Evolutionary conservation across 441 rosid genomes (phyloP).

Genomic region (Populus tomentosa): DNA sequence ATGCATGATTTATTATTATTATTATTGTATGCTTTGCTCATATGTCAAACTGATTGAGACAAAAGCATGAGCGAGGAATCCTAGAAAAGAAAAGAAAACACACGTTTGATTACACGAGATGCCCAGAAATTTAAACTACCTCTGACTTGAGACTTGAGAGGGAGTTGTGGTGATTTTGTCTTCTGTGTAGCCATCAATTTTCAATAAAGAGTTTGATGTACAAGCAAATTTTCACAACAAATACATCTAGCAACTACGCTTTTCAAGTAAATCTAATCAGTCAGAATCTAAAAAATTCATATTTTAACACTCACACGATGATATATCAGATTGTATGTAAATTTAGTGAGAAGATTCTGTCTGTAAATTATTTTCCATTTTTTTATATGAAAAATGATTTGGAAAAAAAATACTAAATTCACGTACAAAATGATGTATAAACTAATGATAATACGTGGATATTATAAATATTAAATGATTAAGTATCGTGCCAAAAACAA

Average conservation of each 20-base stretch:
- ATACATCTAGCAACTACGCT: background rate
- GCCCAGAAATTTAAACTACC: background rate
- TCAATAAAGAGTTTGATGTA: background rate
- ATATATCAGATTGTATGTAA: background rate
- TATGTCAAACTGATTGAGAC: background rate
- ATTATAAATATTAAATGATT: no score
- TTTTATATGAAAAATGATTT: background rate
- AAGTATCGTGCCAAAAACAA: no score
- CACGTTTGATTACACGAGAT: background rate
- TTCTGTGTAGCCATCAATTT: background rate
- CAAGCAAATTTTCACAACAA: background rate
- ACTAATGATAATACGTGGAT: background rate
- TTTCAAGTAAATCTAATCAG: background rate
- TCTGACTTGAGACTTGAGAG: background rate
- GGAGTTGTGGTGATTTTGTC: background rate
- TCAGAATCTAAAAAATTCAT: background rate
- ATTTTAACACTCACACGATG: background rate
- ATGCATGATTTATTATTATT: no score
- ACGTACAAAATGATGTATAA: background rate
- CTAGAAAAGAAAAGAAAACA: background rate
- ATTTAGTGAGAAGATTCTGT: background rate
- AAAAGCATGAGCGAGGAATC: background rate
- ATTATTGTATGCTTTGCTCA: background rate
- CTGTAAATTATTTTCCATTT: background rate
- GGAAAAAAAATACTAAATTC: background rate